These are phyloP conservation scores for Cytidiella melzeri DNA, from an alignment of 768 basidiomycete species.

Conservation along the genomic window DNA sequence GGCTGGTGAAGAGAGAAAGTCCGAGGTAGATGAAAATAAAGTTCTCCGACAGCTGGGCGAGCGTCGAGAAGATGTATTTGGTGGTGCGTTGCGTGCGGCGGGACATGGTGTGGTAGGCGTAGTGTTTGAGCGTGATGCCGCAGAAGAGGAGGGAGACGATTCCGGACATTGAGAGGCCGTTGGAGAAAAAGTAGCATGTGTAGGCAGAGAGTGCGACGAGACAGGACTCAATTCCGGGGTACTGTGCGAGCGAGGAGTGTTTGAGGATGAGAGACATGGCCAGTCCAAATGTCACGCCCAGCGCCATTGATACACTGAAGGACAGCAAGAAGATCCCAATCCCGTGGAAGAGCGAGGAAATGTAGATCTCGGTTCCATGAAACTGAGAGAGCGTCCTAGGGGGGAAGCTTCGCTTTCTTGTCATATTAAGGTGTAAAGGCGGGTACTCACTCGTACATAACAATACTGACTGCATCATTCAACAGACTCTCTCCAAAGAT, in stretches of 20 bases:
- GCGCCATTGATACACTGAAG: conserved; percentile 90
- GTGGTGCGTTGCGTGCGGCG: conserved; percentile 87
- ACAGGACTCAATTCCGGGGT: conserved; percentile 96
- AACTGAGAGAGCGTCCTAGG: conserved; percentile 85
- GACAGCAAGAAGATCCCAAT: conserved; percentile 97
- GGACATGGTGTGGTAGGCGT: conserved; percentile 99
- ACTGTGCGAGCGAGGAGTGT: conserved; percentile 81
- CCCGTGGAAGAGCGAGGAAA: conserved; percentile 89
- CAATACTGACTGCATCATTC: conserved; percentile 99
- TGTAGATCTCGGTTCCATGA: conserved; percentile 80
- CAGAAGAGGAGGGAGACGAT: conserved; percentile 98
- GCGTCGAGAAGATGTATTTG: conserved; percentile 92
- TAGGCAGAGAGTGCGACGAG: conserved; percentile 92
- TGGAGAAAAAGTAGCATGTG: conserved; percentile 99
- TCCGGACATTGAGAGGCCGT: conserved; percentile 88
- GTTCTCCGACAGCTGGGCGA: conserved; percentile 94
- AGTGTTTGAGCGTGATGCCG: conserved; percentile 98
- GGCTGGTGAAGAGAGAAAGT: conserved; percentile 88
- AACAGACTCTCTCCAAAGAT: conserved; percentile 97
- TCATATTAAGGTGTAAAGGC: too few species aligned
- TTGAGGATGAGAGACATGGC: conserved; percentile 89
- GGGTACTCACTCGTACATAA: conserved; percentile 94
- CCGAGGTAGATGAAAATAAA: conserved; percentile 99
- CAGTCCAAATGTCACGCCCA: conserved; percentile 90
- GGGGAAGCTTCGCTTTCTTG: too few species aligned